Conservation (phyloP, 352 stramenopile genomes). For the Pythium vanterpoolii region DNA sequence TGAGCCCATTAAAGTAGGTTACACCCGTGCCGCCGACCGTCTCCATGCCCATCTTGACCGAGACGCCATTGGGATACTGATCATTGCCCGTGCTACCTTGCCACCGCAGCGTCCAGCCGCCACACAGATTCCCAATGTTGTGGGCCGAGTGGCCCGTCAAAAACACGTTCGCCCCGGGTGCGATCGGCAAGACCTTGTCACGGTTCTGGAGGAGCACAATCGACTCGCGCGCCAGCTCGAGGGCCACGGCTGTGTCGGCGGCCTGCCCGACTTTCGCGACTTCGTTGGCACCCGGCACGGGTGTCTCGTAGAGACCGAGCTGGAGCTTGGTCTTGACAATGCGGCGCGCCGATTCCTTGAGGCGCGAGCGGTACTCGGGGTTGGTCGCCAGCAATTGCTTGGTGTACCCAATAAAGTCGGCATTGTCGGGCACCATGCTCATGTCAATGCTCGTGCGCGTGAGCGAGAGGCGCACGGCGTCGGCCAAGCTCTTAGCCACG, state of each 20-base stretch:
- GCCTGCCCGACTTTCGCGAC: conserved; percentile 30
- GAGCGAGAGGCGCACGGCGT: conserved; percentile 50
- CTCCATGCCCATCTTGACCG: conserved; percentile 51
- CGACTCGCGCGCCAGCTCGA: conserved; percentile 27
- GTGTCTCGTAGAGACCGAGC: conserved; percentile 24
- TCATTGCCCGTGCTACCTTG: conserved; percentile 75
- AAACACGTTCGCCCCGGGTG: conserved; percentile 35
- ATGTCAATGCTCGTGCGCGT: conserved; percentile 74
- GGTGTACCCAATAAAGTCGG: conserved; percentile 27
- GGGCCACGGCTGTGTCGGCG: conserved; percentile 18
- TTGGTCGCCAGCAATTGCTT: conserved; percentile 26
- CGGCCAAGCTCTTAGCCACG: conserved; percentile 27
- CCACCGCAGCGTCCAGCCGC: conserved; percentile 82
- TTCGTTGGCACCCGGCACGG: conserved; percentile 19
- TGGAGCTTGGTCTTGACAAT: conserved; percentile 28
- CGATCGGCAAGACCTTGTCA: conserved; percentile 51
- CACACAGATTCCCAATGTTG: conserved; percentile 71
- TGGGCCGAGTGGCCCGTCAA: conserved; percentile 68
- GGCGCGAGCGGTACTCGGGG: conserved; percentile 16
- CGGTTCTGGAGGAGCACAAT: conserved; percentile 87
- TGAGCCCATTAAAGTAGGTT: conserved; percentile 50
- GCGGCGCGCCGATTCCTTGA: conserved; percentile 20
- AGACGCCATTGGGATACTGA: conserved; percentile 57
- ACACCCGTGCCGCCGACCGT: conserved; percentile 31
- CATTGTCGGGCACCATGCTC: conserved; percentile 60